These are phyloP conservation scores for Pythium aristosporum DNA, from an alignment of 352 stramenopile genomes.

Conservation along the genomic window DNA sequence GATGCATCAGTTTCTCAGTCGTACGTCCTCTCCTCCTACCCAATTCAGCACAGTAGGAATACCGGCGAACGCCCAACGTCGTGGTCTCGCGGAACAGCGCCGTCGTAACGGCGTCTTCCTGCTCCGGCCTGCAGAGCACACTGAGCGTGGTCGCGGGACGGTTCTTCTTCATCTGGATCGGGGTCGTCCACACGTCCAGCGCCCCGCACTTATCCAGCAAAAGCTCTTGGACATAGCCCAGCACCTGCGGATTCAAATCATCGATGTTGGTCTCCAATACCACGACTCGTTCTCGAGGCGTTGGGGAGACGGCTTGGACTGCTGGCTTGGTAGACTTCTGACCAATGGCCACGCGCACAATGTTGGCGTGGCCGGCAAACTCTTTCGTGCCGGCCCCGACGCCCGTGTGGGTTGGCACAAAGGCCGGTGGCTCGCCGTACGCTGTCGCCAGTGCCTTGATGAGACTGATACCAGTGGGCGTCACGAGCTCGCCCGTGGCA, in stretches of 20 bases:
- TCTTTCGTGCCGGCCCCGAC: constrained; percentile 89
- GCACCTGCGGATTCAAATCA: constrained; percentile 86
- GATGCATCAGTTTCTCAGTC: constrained; percentile 1
- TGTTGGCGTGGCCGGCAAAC: constrained; percentile 87
- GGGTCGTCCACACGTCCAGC: constrained; percentile 86
- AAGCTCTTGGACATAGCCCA: constrained; percentile 74
- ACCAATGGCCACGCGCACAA: constrained; percentile 87
- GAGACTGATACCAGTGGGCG: constrained; percentile 94
- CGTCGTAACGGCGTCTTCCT: constrained; percentile 54
- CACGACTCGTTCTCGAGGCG: constrained; percentile 44
- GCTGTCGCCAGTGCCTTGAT: constrained; percentile 84
- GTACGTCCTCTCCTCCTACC: background rate
- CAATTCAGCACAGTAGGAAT: background rate
- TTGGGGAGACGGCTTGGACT: background rate
- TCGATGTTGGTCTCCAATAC: constrained; percentile 91
- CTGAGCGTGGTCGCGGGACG: constrained; percentile 76
- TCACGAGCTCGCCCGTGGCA: constrained; percentile 93
- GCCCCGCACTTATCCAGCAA: constrained; percentile 60
- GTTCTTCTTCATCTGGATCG: constrained; percentile 93
- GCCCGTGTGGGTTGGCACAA: constrained; percentile 72
- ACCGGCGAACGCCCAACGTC: constrained; percentile 87
- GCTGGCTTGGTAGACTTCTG: constrained; percentile 24
- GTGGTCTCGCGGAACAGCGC: constrained; percentile 83
- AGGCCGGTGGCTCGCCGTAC: constrained; percentile 75
- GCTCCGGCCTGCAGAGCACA: constrained; percentile 66